Conservation (phyloP, 805 yeast species). For the Kockiozyma suomiensis region DNA sequence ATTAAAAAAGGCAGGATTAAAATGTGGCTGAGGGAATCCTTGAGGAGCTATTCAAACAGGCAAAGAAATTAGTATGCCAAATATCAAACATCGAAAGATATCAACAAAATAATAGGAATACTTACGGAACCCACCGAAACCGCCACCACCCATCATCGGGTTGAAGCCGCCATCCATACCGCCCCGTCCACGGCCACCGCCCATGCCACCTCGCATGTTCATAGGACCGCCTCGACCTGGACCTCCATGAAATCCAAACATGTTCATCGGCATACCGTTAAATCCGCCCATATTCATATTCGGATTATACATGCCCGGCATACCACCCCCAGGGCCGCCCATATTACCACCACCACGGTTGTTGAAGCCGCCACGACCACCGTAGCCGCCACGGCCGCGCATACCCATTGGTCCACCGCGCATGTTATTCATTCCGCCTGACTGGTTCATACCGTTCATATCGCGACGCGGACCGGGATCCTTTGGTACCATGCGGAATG, state of each 20-base stretch:
- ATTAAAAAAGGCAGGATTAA: slow-evolving; percentile 31
- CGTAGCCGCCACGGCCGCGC: slow-evolving; percentile 27
- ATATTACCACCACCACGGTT: slow-evolving; percentile 1
- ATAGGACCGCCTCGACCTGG: slow-evolving; percentile 33
- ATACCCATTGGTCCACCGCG: slow-evolving; percentile 13
- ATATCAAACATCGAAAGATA: no score
- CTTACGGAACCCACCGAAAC: slow-evolving; percentile 30
- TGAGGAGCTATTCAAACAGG: slow-evolving; percentile 25
- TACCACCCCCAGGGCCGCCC: slow-evolving; percentile 23
- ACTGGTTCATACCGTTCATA: slow-evolving; percentile 3
- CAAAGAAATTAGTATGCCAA: no score
- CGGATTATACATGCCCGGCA: slow-evolving; percentile 16
- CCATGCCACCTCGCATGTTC: slow-evolving; percentile 24
- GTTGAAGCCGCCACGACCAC: slow-evolving; percentile 14
- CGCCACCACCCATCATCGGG: slow-evolving; percentile 16
- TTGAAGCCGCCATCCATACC: slow-evolving; percentile 26
- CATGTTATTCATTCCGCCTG: slow-evolving; percentile 6
- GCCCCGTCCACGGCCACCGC: slow-evolving; percentile 22
- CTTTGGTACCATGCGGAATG: slow-evolving; percentile 34
- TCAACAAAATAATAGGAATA: not conserved
- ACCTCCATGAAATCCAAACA: slow-evolving; percentile 30
- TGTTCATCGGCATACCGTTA: slow-evolving; percentile 30
- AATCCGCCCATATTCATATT: slow-evolving; percentile 20
- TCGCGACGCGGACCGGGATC: slow-evolving; percentile 19
- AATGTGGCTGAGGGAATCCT: slow-evolving; percentile 33